A percentile compares a stretch with the other conserved stretches of the same genome.
Conservation (phyloP, 1,284 basidiomycete genomes). For the Cryptococcus sp. region DNA sequence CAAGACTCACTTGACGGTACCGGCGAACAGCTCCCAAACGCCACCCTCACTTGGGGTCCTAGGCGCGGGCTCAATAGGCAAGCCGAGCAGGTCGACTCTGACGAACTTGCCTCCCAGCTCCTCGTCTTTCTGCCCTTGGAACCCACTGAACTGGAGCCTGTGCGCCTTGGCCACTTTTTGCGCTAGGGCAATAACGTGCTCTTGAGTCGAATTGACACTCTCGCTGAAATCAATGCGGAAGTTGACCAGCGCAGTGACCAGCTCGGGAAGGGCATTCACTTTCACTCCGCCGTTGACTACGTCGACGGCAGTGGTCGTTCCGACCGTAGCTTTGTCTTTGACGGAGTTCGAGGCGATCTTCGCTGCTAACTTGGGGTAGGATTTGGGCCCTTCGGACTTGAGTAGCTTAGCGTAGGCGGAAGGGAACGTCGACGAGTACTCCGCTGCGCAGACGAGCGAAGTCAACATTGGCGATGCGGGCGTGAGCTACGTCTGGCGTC, state of each 20-base stretch:
- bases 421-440: slow-evolving; percentile 49
- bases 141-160: slow-evolving; percentile 33
- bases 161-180: slow-evolving; percentile 38
- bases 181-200: slow-evolving; percentile 35
- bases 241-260: slow-evolving; percentile 46
- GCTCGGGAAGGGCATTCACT: slow-evolving; percentile 43
- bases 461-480: slow-evolving; percentile 53
- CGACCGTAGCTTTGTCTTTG: slow-evolving; percentile 27
- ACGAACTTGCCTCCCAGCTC: slow-evolving; percentile 30
- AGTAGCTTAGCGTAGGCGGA: slow-evolving; percentile 39
- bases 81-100: slow-evolving; percentile 42
- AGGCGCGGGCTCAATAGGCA: slow-evolving; percentile 51
- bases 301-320: slow-evolving; percentile 48
- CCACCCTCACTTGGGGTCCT: slow-evolving; percentile 41
- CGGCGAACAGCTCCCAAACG: slow-evolving; percentile 52
- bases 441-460: slow-evolving; percentile 54
- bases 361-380: slow-evolving; percentile 51
- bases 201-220: slow-evolving; percentile 37
- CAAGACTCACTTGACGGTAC: slow-evolving; percentile 42
- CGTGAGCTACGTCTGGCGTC: slow-evolving; percentile 32
- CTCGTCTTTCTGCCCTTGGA: slow-evolving; percentile 23
- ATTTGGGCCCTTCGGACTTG: slow-evolving; percentile 30
- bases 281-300: slow-evolving; percentile 48
- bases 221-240: slow-evolving; percentile 53
- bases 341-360: slow-evolving; percentile 34